Evolutionary conservation across 2,329 filamentous ascomycete species (phyloP), one percentile per base, ranked within the genome.

Genomic region (Ophioceras dolichostomum): DNA sequence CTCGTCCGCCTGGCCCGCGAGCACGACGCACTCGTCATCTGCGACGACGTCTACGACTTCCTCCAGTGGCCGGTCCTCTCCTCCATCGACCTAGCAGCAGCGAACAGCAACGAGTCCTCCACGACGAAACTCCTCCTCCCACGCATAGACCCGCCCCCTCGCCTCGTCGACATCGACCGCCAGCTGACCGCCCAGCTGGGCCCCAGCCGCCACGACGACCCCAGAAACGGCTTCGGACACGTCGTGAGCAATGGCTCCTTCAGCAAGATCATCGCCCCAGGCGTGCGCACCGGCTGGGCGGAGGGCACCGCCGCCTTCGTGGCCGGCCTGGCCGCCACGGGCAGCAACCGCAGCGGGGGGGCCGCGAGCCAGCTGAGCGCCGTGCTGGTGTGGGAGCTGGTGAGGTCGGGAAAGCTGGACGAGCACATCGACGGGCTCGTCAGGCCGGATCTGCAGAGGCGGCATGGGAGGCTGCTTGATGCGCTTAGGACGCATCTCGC

Each of bases 41-140:
- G 75, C 34, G 89, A 96, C 59, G 91, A 98, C 55, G 87, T 96
- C 9, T 98, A 98, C 54, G 89, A 96, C 55, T 81, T 89, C 46
- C 67, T 96, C 5, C 83, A 88, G 53, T 95, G 87, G 85, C 70
- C 74, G 3, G 51, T 60, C 32, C 27, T 42, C 14, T 18, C 44
- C 6, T 39, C 33, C 18, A 36, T 6, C 37, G 20, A 19, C 32
- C 36, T 3, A 14, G 27, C 4, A 28, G 42, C 3, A 33, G 30
- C 5, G 37, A 38, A 20, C 36, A 13, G 27, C 39, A 18, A 13
- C 14, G 12, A 30, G 10, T 9, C 21, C 16, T 2, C 27, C 2
- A 14, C 22, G 14, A 10, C n/a, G 17, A 24, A 27, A 10, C 10
- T 20, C 10, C 16, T 32, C 17, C 36, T 50, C 50, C 26, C 56